A percentile compares a stretch with the other conserved stretches of the same genome.
phyloP scores from a whole-genome alignment of 345 rosid genomes.

The Turnera subulata region DNA sequence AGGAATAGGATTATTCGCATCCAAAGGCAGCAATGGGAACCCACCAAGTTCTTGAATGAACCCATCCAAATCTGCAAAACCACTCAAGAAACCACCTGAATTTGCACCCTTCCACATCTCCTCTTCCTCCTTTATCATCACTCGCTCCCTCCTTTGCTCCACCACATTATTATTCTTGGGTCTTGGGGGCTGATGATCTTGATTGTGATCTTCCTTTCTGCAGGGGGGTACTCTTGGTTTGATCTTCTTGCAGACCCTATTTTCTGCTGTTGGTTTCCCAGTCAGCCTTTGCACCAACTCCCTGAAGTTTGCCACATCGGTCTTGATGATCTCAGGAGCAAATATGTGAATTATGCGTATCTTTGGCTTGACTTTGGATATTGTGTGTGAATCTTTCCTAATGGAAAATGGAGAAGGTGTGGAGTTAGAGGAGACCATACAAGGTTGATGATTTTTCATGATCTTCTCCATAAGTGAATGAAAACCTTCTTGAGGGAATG shows the following conservation, averaged over 20 bases:
- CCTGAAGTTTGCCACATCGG: slow-evolving; percentile 80
- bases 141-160: slow-evolving; percentile 28
- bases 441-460: slow-evolving; percentile 20
- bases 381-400: slow-evolving; percentile 43
- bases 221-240: neutral
- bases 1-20: too few relatives aligned
- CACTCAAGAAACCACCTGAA: slow-evolving; percentile 48
- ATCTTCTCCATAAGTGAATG: slow-evolving; percentile 39
- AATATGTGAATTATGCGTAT: slow-evolving; percentile 80
- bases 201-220: neutral
- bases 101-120: slow-evolving; percentile 32
- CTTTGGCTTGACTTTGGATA: slow-evolving; percentile 65
- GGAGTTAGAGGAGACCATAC: slow-evolving; percentile 8
- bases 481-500: neutral
- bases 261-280: slow-evolving; percentile 50
- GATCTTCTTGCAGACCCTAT: neutral
- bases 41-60: slow-evolving; percentile 68
- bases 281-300: slow-evolving; percentile 91
- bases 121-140: slow-evolving; percentile 25
- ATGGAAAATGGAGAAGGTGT: slow-evolving; percentile 36
- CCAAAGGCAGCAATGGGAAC: slow-evolving; percentile 45
- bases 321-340: slow-evolving; percentile 94
- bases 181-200: slow-evolving; percentile 1
- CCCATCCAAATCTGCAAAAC: slow-evolving; percentile 65
- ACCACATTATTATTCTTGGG: slow-evolving; percentile 4